Evolutionary conservation across 345 rosid species (phyloP).

Genomic region (Mercurialis annua): DNA sequence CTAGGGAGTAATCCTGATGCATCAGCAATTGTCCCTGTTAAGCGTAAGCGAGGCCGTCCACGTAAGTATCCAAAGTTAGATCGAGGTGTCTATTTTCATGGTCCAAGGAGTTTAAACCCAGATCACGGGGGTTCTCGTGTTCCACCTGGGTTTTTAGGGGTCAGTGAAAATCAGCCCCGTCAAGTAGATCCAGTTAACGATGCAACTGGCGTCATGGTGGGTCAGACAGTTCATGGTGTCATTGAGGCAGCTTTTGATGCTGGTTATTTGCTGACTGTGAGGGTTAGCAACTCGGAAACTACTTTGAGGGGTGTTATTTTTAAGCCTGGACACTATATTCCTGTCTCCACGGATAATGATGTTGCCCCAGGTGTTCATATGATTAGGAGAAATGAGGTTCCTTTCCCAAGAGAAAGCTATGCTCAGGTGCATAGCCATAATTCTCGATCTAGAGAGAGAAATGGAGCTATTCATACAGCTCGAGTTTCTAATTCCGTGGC

Average conservation of each 20-base stretch:
- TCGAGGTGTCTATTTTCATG: constrained; percentile 19
- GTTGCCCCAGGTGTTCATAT: constrained; percentile 69
- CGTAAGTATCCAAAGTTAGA: constrained; percentile 50
- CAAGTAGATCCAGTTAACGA: constrained; percentile 28
- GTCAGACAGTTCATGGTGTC: constrained; percentile 68
- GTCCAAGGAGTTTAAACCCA: constrained; percentile 24
- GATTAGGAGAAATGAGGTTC: constrained; percentile 60
- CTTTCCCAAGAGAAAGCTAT: constrained; percentile 40
- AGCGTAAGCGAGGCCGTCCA: constrained; percentile 88
- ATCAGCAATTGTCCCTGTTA: constrained; percentile 43
- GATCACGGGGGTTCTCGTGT: constrained; percentile 25
- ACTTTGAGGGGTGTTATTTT: constrained; percentile 76
- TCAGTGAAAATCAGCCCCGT: constrained; percentile 33
- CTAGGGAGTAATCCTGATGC: constrained; percentile 37
- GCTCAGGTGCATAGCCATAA: constrained; percentile 27
- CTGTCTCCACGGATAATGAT: constrained; percentile 59
- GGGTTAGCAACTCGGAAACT: constrained; percentile 52
- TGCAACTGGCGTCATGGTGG: constrained; percentile 47
- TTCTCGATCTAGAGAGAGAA: constrained; percentile 27
- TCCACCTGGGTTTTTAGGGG: constrained; percentile 33
- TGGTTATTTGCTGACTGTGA: constrained; percentile 72
- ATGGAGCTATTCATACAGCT: constrained; percentile 16
- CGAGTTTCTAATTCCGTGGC: constrained; percentile 22
- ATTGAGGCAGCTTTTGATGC: constrained; percentile 71
- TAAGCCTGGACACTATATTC: constrained; percentile 63